Evolutionary conservation across 441 rosid species (phyloP), one percentile per base, ranked within the genome.

Genomic region (Isatis lusitanica): DNA sequence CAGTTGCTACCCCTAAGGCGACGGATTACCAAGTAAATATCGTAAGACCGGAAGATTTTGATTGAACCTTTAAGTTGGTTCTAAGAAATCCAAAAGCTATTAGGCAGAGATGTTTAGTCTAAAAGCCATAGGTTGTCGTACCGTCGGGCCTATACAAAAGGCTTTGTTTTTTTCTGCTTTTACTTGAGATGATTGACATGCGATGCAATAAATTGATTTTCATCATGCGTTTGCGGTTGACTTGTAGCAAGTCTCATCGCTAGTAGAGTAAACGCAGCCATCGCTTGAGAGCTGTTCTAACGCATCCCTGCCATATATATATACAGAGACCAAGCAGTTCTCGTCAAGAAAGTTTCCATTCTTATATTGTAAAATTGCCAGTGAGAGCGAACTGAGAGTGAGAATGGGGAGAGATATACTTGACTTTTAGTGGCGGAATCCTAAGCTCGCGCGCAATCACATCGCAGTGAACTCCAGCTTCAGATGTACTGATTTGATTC

Each of bases 191-290:
- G 74, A 67, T 51, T 40, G 73, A 50, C 40, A 11, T n/a, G 47
- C 39, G 56, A 62, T 17, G 33, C 16, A 9, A 17, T 28, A 57
- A 12, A 13, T 38, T 17, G 12, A 55, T 38, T 69, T 56, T 1
- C 13, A 21, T 90, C 86, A 92, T 6, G 78, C 90, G 71, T 88
- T 84, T 18, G 75, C 81, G 4, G 93, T 83, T 42, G 95, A 87
- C 73, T 87, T 92, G 74, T 55, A 92, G 85, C 88, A 84, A 73
- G 77, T 72, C 40, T 95, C 98, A 24, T 92, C 92, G 40, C 65
- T 74, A 0, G 96, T 89, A 0, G 96, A 79, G 84, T 95, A 93
- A 60, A 93, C 78, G n/a, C 79, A 62, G 58, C 97, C 94, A 66
- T 88, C 92, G 15, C 76, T 83, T 9, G 78, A 82, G 39, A 92